A percentile compares a stretch with the other conserved stretches of the same genome.
Evolutionary conservation across 2,329 filamentous ascomycete genomes (phyloP).

Genomic region (Fusarium cyanostomum): DNA sequence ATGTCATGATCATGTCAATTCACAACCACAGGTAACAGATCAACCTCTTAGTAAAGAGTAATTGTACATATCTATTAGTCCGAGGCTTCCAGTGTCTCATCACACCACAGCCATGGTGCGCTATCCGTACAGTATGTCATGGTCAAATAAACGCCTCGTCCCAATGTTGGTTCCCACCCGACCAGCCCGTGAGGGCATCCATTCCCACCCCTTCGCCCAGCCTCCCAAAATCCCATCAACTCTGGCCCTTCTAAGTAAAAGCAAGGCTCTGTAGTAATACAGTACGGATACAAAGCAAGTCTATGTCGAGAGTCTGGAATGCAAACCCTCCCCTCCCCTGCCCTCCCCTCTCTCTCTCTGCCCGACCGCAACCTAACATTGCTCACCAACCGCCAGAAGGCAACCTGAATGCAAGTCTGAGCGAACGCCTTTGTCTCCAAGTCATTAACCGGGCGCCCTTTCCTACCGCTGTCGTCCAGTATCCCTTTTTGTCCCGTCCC

Average conservation of each 20-base stretch:
- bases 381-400: slow-evolving; percentile 28
- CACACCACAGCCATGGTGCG: too few species aligned
- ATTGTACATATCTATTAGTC: slow-evolving; percentile 30
- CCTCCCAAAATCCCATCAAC: slow-evolving; percentile 15
- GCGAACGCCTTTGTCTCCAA: slow-evolving; percentile 38
- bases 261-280: slow-evolving; percentile 36
- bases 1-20: slow-evolving; percentile 5
- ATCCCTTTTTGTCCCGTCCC: slow-evolving; percentile 21
- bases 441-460: slow-evolving; percentile 39
- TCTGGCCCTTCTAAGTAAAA: slow-evolving; percentile 29
- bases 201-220: slow-evolving; percentile 23
- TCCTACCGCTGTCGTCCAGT: slow-evolving; percentile 14
- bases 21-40: neutral
- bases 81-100: slow-evolving; percentile 16
- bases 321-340: slow-evolving; percentile 20
- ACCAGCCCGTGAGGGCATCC: slow-evolving; percentile 39
- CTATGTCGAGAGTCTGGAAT: slow-evolving; percentile 34
- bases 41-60: neutral
- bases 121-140: too few species aligned
- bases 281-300: slow-evolving; percentile 38
- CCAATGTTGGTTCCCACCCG: slow-evolving; percentile 28
- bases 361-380: slow-evolving; percentile 14
- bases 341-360: slow-evolving; percentile 7
- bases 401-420: slow-evolving; percentile 28
- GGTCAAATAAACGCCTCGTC: slow-evolving; percentile 36